These are phyloP conservation scores for Hymenoscyphus fraxineus DNA, from an alignment of 2,329 filamentous ascomycete genomes.

Conservation along the genomic window DNA sequence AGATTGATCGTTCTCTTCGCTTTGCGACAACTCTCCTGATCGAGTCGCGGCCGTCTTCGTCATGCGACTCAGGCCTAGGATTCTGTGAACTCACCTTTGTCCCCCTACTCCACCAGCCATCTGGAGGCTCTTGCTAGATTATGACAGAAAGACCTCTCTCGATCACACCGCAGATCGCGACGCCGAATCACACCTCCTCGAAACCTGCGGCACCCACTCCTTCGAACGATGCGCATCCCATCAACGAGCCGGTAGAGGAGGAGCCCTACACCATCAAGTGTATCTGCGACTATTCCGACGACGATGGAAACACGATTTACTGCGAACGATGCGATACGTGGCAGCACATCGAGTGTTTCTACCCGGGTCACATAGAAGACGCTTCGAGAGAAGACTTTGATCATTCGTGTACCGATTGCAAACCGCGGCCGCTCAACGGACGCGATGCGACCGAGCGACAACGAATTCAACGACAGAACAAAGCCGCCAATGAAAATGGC, in stretches of 20 bases:
- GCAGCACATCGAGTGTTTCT: constrained; percentile 98
- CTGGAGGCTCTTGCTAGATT: constrained; percentile 37
- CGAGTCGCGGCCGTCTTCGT: constrained; percentile 37
- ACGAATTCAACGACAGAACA: constrained; percentile 55
- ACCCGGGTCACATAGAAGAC: constrained; percentile 68
- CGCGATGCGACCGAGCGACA: constrained; percentile 73
- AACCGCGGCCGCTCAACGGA: constrained; percentile 69
- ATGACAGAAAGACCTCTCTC: constrained; percentile 38
- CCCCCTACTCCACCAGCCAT: constrained; percentile 33
- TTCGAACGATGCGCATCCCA: constrained; percentile 28
- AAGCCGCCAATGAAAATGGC: constrained; percentile 42
- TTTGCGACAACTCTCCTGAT: constrained; percentile 30
- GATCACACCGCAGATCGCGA: constrained; percentile 36
- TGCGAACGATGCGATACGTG: constrained; percentile 95
- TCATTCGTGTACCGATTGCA: constrained; percentile 88
- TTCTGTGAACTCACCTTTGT: constrained; percentile 36
- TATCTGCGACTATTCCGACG: constrained; percentile 88
- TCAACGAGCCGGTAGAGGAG: constrained; percentile 57
- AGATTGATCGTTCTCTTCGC: constrained; percentile 22
- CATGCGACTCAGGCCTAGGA: constrained; percentile 37
- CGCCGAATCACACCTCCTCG: constrained; percentile 28
- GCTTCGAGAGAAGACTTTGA: constrained; percentile 67
- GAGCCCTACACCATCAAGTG: constrained; percentile 96
- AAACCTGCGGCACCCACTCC: constrained; percentile 23
- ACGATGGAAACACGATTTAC: constrained; percentile 96